These are phyloP conservation scores for Candida gigantensis DNA, from an alignment of 1,139 yeast genomes.

Conservation along the genomic window DNA sequence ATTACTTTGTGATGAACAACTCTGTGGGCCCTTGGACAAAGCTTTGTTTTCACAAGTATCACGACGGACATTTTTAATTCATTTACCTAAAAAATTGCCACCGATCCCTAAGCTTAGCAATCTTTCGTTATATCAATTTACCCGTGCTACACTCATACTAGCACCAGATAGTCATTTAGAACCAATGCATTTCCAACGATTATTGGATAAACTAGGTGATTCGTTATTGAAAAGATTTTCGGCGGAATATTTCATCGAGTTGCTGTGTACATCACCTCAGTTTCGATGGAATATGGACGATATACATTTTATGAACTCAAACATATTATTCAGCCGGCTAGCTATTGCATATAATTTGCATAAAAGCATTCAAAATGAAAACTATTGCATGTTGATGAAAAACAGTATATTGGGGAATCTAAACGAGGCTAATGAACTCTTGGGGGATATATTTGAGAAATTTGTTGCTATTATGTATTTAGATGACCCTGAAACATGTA, in stretches of 20 bases:
- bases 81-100: constrained; percentile 5
- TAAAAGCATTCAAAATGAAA: constrained; percentile 5
- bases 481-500: constrained; percentile 14
- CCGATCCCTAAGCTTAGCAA: constrained; percentile 3
- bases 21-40: not conserved
- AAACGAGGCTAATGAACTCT: constrained; percentile 11
- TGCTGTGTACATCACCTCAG: constrained; percentile 8
- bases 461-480: constrained; percentile 16
- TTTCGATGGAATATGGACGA: constrained; percentile 13
- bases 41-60: constrained; percentile 5
- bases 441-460: constrained; percentile 19
- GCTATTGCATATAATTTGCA: constrained; percentile 16
- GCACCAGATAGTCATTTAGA: not conserved
- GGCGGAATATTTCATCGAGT: constrained; percentile 12
- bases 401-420: constrained; percentile 1
- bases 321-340: constrained; percentile 15
- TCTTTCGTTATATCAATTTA: not conserved
- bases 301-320: constrained; percentile 15
- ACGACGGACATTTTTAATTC: constrained; percentile 3
- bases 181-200: not conserved
- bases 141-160: not conserved
- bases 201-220: constrained; percentile 19
- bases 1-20: not conserved
- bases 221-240: constrained; percentile 14
- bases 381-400: constrained; percentile 5